Base-by-base conservation (phyloP, 345 rosid genomes). In the Rhizophora mangle region DNA sequence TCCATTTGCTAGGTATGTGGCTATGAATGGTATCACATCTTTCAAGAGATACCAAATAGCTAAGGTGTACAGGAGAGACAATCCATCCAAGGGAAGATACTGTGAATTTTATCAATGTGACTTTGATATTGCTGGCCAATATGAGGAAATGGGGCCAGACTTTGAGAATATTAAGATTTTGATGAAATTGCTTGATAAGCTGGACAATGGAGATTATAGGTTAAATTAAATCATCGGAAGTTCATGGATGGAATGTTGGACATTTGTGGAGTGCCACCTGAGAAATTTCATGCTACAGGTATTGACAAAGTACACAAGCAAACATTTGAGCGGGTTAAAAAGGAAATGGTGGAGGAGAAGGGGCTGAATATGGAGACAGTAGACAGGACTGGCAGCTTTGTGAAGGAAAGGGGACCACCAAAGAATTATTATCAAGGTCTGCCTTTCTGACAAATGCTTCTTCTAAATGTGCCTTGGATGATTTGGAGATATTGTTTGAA, bases 101-200 rank as follows among this genome's bases (percentile, higher is more conserved):
- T 87, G 94, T n/a, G 98, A 95, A 87, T 95, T 95, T 77, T 95
- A 90, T 74, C 99, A 92, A 63, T 95, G 99, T 72, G 98, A 90
- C 78, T 89, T 92, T 72, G 99, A 95, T 77, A 89, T 95, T 62
- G 98, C 98, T 73, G 99, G 99, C 27, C 83, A 78, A 72, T 87
- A 75, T 66, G 92, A 85, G 82, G 87, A 83, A 72, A 95, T 92
- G 98, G 97, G 94, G 64, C 99, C 98, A 6, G 99, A 95, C 70
- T 92, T 84, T 60, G 99, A 95, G 86, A 79, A 87, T 46, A 64
- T 92, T 65, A 84, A 85, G 80, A 82, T 88, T 54, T 74, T 92
- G 80, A 87, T 87, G 0, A 96, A 92, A 78, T 83, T 95, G 60
- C 98, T 92, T 24, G 89, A 89, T 80, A 85, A 82, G 56, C 78